Conservation (phyloP, 495 filamentous ascomycete genomes). For the Aspergillus haitiensis region DNA sequence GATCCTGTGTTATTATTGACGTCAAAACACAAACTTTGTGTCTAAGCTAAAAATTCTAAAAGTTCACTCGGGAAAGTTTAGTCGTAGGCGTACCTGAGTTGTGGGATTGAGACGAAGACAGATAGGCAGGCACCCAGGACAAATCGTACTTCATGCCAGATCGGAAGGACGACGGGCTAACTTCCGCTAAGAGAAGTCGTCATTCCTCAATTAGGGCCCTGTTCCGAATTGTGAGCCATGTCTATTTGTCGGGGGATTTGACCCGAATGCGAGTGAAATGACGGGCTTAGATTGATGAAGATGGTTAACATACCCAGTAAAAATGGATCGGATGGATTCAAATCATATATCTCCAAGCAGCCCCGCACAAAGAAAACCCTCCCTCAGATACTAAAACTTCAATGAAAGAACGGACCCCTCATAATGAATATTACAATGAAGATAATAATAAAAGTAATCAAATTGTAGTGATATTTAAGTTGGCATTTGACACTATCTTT, state of each 20-base stretch:
- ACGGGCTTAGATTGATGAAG: not conserved
- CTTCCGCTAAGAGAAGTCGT: too few relatives aligned
- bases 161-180: not conserved
- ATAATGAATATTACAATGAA: too few relatives aligned
- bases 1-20: not conserved
- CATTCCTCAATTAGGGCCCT: not conserved
- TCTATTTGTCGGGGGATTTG: not conserved
- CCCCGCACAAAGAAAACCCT: too few relatives aligned
- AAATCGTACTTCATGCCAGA: not conserved
- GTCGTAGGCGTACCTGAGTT: not conserved
- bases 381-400: too few relatives aligned
- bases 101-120: not conserved
- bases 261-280: not conserved
- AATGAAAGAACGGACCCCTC: too few relatives aligned
- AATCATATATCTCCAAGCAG: not conserved
- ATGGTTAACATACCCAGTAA: too few relatives aligned
- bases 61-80: not conserved
- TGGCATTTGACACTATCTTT: too few relatives aligned
- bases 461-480: too few relatives aligned
- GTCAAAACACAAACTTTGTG: not conserved
- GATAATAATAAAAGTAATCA: too few relatives aligned
- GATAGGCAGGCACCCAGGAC: not conserved
- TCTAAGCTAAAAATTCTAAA: not conserved
- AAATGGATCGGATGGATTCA: not conserved
- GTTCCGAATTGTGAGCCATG: not conserved